Evolutionary conservation across 2,329 filamentous ascomycete genomes (phyloP).

Genomic region (Colletotrichum sp.): DNA sequence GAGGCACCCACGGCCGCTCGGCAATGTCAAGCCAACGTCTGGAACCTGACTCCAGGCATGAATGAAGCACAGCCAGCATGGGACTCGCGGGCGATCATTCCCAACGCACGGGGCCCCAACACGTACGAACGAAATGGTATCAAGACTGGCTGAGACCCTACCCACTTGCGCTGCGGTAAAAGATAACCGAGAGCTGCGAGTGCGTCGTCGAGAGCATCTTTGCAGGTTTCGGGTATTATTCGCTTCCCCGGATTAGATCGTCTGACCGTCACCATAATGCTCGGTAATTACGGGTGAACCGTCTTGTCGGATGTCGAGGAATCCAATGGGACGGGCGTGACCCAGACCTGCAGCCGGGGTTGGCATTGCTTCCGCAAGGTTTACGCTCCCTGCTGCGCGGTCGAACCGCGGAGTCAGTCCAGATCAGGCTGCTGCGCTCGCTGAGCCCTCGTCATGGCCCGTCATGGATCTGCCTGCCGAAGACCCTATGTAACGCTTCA

Average conservation of each 20-base stretch:
- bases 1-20: background rate
- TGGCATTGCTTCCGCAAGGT: background rate
- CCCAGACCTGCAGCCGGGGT: constrained; percentile 1
- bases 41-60: background rate
- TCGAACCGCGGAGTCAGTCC: constrained; percentile 1
- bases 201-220: background rate
- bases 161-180: background rate
- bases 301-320: constrained; percentile 3
- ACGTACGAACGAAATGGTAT: background rate
- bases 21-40: constrained; percentile 1
- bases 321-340: background rate
- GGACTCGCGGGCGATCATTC: background rate
- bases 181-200: background rate
- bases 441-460: background rate
- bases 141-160: background rate
- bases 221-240: constrained; percentile 7
- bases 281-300: constrained; percentile 7
- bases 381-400: background rate
- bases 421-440: background rate
- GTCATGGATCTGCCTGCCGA: constrained; percentile 3
- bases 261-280: constrained; percentile 5
- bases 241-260: background rate
- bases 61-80: constrained; percentile 8
- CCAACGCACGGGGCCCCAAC: background rate
- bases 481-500: background rate